These are phyloP conservation scores for Amylostereum chailletii DNA, from an alignment of 1,284 basidiomycete species.

Conservation along the genomic window DNA sequence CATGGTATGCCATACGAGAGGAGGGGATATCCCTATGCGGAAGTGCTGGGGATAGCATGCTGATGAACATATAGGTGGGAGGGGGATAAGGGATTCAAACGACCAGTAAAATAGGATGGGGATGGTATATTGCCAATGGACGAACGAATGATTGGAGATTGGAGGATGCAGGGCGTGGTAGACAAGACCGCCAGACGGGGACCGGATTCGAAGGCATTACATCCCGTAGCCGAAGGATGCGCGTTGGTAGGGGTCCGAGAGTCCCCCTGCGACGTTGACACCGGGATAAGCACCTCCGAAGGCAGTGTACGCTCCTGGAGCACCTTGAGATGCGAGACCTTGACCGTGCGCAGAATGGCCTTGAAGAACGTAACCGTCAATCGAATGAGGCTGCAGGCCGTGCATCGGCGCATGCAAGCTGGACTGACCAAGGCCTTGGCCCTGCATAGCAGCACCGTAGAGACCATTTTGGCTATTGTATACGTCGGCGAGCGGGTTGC, in stretches of 20 bases:
- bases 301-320: slow-evolving; percentile 38
- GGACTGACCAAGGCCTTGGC: slow-evolving; percentile 33
- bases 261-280: slow-evolving; percentile 40
- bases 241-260: slow-evolving; percentile 70
- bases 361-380: slow-evolving; percentile 74
- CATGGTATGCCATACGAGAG: slow-evolving; percentile 16
- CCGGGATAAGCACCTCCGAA: slow-evolving; percentile 41
- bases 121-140: no score
- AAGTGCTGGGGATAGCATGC: slow-evolving; percentile 14
- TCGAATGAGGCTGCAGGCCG: slow-evolving; percentile 53
- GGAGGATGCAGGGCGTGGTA: no score
- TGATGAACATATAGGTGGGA: slow-evolving; percentile 12
- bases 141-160: no score
- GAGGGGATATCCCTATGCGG: slow-evolving; percentile 9
- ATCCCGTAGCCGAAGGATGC: slow-evolving; percentile 69
- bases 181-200: no score
- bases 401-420: slow-evolving; percentile 42
- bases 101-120: slow-evolving; percentile 9
- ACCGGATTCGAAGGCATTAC: slow-evolving; percentile 29
- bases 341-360: slow-evolving; percentile 56
- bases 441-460: slow-evolving; percentile 45
- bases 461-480: slow-evolving; percentile 55
- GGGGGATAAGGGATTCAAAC: slow-evolving; percentile 6
- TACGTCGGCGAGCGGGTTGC: slow-evolving; percentile 56
- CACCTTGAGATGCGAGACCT: slow-evolving; percentile 43